Conservation (phyloP, 2,329 filamentous ascomycete genomes). For the Sporothrix schenckii region DNA sequence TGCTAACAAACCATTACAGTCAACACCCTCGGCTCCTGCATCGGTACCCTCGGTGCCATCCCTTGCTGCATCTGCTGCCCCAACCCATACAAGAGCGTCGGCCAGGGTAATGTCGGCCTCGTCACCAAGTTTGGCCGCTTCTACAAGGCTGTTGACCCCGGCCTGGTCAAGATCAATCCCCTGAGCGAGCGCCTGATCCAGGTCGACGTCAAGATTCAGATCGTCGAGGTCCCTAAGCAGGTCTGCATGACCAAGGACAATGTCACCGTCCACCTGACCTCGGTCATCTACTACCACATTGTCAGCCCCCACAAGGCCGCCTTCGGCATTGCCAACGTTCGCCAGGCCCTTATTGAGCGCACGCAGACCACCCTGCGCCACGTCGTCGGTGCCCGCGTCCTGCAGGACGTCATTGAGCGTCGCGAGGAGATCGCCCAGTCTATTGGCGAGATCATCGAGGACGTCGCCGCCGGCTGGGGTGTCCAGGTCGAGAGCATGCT, state of each 20-base stretch:
- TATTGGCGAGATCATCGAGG: constrained; percentile 96
- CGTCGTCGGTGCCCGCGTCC: constrained; percentile 89
- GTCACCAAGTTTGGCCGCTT: constrained; percentile 96
- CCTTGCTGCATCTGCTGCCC: constrained; percentile 91
- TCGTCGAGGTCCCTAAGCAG: constrained; percentile 93
- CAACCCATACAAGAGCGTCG: constrained; percentile 92
- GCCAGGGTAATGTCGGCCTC: constrained; percentile 91
- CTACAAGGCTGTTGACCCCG: constrained; percentile 93
- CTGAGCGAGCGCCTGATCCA: constrained; percentile 86
- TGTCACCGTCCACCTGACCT: constrained; percentile 88
- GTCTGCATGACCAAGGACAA: constrained; percentile 99
- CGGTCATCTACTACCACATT: constrained; percentile 99
- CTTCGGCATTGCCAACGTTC: constrained; percentile 93
- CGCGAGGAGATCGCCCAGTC: constrained; percentile 95
- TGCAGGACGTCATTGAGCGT: constrained; percentile 98
- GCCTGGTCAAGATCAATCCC: constrained; percentile 96
- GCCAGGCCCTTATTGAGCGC: constrained; percentile 94
- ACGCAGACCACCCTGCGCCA: constrained; percentile 94
- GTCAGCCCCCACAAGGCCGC: constrained; percentile 93
- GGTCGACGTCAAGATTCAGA: constrained; percentile 99
- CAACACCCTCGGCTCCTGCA: constrained; percentile 65
- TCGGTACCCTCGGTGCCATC: constrained; percentile 81
- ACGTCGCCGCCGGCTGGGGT: constrained; percentile 91
- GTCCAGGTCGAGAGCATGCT: constrained; percentile 97
- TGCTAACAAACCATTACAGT: constrained; percentile 26